These are phyloP conservation scores for Multifurca ochricompacta DNA, from an alignment of 768 basidiomycete species.

Conservation along the genomic window DNA sequence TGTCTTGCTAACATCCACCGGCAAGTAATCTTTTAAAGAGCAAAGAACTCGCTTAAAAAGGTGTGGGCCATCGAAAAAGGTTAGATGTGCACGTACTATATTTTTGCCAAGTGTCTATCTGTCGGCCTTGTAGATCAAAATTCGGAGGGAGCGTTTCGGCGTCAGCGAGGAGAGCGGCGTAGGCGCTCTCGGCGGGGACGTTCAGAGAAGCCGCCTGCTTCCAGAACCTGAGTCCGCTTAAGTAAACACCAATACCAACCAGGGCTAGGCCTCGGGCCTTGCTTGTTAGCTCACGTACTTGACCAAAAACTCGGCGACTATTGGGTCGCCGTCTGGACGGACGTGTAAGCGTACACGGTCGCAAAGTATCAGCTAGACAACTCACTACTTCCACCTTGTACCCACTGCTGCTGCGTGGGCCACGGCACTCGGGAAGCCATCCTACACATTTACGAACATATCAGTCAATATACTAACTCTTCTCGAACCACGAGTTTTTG, in stretches of 20 bases:
- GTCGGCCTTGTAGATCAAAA: constrained; percentile 57
- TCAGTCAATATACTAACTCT: background rate
- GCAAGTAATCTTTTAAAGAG: constrained; percentile 26
- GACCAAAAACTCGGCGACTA: constrained; percentile 56
- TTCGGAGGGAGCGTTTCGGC: constrained; percentile 50
- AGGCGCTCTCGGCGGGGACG: constrained; percentile 43
- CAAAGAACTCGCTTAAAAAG: constrained; percentile 21
- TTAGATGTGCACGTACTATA: constrained; percentile 31
- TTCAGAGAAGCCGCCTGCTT: constrained; percentile 40
- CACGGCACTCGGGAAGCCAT: constrained; percentile 61
- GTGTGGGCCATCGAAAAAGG: background rate
- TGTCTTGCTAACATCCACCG: constrained; percentile 28
- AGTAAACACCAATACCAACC: background rate
- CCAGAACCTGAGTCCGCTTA: constrained; percentile 34
- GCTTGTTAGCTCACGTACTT: constrained; percentile 34
- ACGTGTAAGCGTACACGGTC: background rate
- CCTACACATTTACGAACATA: constrained; percentile 30
- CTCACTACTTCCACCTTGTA: constrained; percentile 55
- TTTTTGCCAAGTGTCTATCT: constrained; percentile 49
- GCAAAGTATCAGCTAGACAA: background rate
- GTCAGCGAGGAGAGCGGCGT: constrained; percentile 50
- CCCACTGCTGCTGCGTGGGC: constrained; percentile 43
- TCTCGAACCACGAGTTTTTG: too few species aligned
- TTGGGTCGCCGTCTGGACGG: constrained; percentile 51
- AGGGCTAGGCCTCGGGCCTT: too few species aligned